These are phyloP conservation scores for Populus hybrid DNA, from an alignment of 441 rosid genomes.

Conservation along the genomic window DNA sequence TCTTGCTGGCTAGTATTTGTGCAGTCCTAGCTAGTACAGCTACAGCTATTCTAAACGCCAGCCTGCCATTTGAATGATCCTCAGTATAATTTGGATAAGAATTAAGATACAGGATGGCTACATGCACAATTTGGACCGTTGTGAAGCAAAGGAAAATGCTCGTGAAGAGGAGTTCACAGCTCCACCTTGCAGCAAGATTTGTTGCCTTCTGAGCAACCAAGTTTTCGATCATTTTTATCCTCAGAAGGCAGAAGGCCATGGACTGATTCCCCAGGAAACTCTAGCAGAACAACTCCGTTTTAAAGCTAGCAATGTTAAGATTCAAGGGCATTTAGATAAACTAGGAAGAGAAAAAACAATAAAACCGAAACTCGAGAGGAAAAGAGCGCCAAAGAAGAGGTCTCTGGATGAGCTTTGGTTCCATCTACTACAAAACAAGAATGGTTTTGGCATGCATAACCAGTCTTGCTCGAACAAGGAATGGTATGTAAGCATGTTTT, in stretches of 20 bases:
- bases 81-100: neutral
- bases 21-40: neutral
- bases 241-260: neutral
- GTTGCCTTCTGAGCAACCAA: neutral
- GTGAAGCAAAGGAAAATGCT: neutral
- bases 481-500: too few relatives aligned
- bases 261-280: neutral
- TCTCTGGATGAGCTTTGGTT: too few relatives aligned
- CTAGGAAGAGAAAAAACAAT: too few relatives aligned
- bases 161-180: neutral
- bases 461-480: too few relatives aligned
- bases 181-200: neutral
- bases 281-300: neutral
- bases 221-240: neutral
- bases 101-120: neutral
- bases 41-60: neutral
- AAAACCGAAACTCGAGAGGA: too few relatives aligned
- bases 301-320: too few relatives aligned
- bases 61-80: neutral
- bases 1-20: neutral
- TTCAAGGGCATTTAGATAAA: too few relatives aligned
- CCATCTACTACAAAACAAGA: too few relatives aligned
- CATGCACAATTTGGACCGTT: neutral
- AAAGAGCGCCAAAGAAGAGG: too few relatives aligned
- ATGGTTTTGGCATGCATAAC: too few relatives aligned